These are phyloP conservation scores for Heracleum sosnowskyi DNA, from an alignment of 129 eudicot species.

Conservation along the genomic window DNA sequence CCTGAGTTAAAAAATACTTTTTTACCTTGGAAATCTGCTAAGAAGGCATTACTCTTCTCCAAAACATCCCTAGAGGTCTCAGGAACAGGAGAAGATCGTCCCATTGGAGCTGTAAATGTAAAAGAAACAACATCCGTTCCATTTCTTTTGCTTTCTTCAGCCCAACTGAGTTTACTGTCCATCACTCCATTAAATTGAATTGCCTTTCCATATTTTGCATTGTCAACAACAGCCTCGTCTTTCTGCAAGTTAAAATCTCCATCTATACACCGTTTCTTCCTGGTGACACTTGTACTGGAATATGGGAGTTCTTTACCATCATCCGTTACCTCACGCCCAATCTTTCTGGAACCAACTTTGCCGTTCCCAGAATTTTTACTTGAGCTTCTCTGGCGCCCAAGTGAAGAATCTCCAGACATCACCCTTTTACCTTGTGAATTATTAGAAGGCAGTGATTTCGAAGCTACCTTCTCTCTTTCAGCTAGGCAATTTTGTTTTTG, in stretches of 20 bases:
- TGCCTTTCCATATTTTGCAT: conserved; percentile 15
- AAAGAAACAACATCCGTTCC: conserved; percentile 70
- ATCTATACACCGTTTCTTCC: conserved; percentile 59
- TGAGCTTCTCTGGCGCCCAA: conserved; percentile 29
- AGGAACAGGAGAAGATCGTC: conserved; percentile 28
- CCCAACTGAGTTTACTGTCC: conserved; percentile 31
- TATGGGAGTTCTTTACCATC: conserved; percentile 36
- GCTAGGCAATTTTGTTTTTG: conserved; percentile 70
- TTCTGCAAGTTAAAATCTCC: conserved; percentile 36
- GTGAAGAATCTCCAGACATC: conserved; percentile 29
- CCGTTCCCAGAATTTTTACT: conserved; percentile 22
- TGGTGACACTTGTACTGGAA: conserved; percentile 34
- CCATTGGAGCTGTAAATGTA: conserved; percentile 81
- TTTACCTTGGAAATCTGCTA: conserved; percentile 31
- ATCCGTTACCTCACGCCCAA: conserved; percentile 23
- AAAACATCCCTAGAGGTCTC: conserved; percentile 19
- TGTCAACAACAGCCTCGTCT: conserved; percentile 14
- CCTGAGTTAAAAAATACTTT: conserved; percentile 22
- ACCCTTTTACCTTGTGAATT: conserved; percentile 39
- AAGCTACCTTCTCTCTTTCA: conserved; percentile 50
- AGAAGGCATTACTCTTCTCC: conserved; percentile 9
- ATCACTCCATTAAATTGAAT: conserved; percentile 13
- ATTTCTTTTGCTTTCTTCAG: conserved; percentile 46
- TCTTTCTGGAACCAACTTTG: conserved; percentile 40
- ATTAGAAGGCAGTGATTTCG: conserved; percentile 32